These are phyloP conservation scores for Dacryopinax spathularia DNA, from an alignment of 768 basidiomycete species.

Conservation along the genomic window DNA sequence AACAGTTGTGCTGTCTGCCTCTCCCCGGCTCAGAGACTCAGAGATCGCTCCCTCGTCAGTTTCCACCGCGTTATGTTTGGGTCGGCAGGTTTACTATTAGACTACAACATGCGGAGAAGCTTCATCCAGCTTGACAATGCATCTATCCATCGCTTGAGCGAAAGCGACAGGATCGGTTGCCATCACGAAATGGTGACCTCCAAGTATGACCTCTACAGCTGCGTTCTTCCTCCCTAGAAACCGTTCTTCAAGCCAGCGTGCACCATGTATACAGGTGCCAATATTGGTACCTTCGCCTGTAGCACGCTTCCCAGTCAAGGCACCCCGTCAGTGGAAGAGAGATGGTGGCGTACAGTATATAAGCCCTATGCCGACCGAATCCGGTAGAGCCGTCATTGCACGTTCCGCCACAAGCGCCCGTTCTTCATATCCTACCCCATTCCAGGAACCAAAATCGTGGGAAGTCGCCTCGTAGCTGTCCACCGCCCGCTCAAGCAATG, in stretches of 20 bases:
- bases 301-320: not conserved
- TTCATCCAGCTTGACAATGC: conserved; percentile 77
- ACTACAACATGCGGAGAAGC: conserved; percentile 94
- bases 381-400: no score
- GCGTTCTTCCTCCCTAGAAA: not conserved
- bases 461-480: no score
- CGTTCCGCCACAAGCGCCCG: no score
- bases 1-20: no score
- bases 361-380: no score
- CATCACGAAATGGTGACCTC: not conserved
- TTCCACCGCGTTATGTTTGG: not conserved
- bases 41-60: conserved; percentile 48
- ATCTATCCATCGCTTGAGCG: conserved; percentile 78
- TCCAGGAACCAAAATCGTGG: no score
- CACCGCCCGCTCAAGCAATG: no score
- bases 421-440: no score
- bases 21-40: no score
- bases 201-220: not conserved
- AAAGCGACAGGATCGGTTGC: conserved; percentile 12
- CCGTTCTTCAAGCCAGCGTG: not conserved
- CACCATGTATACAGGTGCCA: not conserved
- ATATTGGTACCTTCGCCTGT: not conserved
- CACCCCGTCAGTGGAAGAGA: not conserved
- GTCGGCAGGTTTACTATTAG: conserved; percentile 5
- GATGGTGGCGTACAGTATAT: not conserved